Base-by-base conservation (phyloP, 768 basidiomycete species). In the Lentinula boryana region DNA sequence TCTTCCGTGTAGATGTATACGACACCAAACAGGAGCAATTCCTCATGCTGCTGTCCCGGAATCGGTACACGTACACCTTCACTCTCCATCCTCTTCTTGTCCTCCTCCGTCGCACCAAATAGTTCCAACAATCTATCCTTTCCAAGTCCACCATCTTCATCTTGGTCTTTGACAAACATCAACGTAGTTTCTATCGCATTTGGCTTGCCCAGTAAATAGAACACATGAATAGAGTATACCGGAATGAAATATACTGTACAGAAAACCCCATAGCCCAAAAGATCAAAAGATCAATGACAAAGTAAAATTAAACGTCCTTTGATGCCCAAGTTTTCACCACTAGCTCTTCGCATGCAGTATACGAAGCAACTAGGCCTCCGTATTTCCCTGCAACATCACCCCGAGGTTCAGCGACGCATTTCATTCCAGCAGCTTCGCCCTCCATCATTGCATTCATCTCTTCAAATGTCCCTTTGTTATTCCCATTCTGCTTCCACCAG, bases 181-280 rank as follows among this genome's bases (percentile, higher is more conserved):
- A 82, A 75, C 7, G 87, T 87, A 0, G 83, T 78, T 66, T 90
- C 81, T 48, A 87, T 83, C 0, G 88, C 91, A 27, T 78, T 88
- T 1, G 90, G 89, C 27, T 71, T 79, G 5, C 90, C 27, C 27
- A 27, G 27, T 27, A 27, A 3, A 27, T 27, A 27, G 27, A 3
- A 27, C 27, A 27, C 4, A 27, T 27, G 27, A 27, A 27, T 27
- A 27, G 3, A 27, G 27, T 27, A 1, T 27, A 27, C 27, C 27
- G 27, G 27, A 27, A 27, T 27, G 27, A 27, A 27, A 27, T 27
- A 27, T 27, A 52, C n/a, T 4, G 15, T 8, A 18, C 13, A 46
- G 18, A 21, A 59, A 51, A 36, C 33, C 58, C 36, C 27, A 38
- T 18, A 50, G 21, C 31, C 46, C 35, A 52, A 60, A 35, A 21